Evolutionary conservation across 768 basidiomycete species (phyloP).

Genomic region (Termitomyces sp.): DNA sequence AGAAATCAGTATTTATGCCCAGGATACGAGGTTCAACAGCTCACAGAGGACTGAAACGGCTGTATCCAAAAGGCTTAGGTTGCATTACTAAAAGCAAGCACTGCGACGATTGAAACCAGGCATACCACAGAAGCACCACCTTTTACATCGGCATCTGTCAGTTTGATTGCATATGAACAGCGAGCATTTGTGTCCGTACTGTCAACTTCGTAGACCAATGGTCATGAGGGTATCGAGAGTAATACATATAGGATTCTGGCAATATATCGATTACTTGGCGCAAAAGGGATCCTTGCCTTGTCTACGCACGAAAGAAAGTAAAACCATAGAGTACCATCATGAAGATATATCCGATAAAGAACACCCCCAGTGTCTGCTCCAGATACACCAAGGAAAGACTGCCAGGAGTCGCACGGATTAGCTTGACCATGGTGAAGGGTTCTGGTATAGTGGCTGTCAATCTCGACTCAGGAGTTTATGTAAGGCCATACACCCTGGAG

Average conservation of each 20-base stretch:
- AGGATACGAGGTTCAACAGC: not conserved
- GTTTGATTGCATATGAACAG: not conserved
- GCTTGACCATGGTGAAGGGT: constrained; percentile 5
- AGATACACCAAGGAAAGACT: constrained; percentile 11
- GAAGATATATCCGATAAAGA: constrained; percentile 15
- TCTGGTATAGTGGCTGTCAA: not conserved
- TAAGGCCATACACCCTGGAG: not conserved
- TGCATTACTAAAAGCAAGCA: not conserved
- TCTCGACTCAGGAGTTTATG: not conserved
- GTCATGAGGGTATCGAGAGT: constrained; percentile 14
- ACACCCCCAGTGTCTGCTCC: constrained; percentile 13
- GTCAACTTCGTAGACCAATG: constrained; percentile 5
- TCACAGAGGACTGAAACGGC: constrained; percentile 9
- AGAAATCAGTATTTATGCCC: not conserved
- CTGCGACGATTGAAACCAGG: not conserved
- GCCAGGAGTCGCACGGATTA: constrained; percentile 8
- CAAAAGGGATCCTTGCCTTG: not conserved
- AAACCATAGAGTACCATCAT: constrained; percentile 16
- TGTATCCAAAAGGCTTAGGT: constrained; percentile 10
- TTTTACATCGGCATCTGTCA: not conserved
- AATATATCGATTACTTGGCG: not conserved
- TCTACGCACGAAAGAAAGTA: constrained; percentile 14
- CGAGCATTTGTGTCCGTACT: not conserved
- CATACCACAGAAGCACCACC: constrained; percentile 5
- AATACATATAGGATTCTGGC: constrained; percentile 15